A percentile compares a stretch with the other conserved stretches of the same genome.
Evolutionary conservation across 352 stramenopile species (phyloP).

Genomic region (Globisporangium middletonii): DNA sequence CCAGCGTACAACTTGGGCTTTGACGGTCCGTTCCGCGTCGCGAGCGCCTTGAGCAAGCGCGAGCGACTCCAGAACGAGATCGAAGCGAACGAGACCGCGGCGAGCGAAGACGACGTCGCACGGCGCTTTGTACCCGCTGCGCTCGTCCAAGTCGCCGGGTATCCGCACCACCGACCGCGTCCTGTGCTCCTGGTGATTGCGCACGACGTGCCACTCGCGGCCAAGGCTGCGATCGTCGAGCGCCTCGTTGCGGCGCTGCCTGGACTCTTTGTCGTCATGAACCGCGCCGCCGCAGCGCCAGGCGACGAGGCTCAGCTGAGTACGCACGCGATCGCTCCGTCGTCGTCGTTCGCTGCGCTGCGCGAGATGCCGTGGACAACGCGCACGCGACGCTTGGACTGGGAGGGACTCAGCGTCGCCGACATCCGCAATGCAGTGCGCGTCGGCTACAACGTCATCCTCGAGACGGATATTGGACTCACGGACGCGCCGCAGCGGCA

Average conservation of each 20-base stretch:
- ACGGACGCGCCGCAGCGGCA: slow-evolving; percentile 44
- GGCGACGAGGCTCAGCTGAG: not conserved
- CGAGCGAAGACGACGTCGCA: slow-evolving; percentile 29
- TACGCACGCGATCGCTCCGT: not conserved
- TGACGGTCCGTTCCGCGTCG: slow-evolving; percentile 31
- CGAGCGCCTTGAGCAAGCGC: slow-evolving; percentile 20
- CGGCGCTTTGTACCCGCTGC: slow-evolving; percentile 53
- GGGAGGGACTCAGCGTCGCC: slow-evolving; percentile 22
- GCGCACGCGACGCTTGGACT: not conserved
- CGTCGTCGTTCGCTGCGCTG: slow-evolving; percentile 12
- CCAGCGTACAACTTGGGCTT: slow-evolving; percentile 5
- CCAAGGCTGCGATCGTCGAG: slow-evolving; percentile 30
- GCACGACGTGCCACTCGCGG: slow-evolving; percentile 48
- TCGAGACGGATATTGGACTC: slow-evolving; percentile 75
- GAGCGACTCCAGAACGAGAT: slow-evolving; percentile 35
- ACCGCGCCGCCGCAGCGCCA: slow-evolving; percentile 18
- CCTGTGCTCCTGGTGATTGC: slow-evolving; percentile 64
- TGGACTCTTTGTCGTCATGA: slow-evolving; percentile 68
- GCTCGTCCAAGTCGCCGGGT: slow-evolving; percentile 26
- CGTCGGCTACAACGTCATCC: slow-evolving; percentile 54
- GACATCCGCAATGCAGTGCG: slow-evolving; percentile 30
- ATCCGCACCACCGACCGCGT: slow-evolving; percentile 34
- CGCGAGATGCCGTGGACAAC: not conserved
- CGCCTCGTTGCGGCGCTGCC: slow-evolving; percentile 43
- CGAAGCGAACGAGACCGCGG: slow-evolving; percentile 25